phyloP scores from a whole-genome alignment of 495 filamentous ascomycete species.

The Penicillium nucicola region DNA sequence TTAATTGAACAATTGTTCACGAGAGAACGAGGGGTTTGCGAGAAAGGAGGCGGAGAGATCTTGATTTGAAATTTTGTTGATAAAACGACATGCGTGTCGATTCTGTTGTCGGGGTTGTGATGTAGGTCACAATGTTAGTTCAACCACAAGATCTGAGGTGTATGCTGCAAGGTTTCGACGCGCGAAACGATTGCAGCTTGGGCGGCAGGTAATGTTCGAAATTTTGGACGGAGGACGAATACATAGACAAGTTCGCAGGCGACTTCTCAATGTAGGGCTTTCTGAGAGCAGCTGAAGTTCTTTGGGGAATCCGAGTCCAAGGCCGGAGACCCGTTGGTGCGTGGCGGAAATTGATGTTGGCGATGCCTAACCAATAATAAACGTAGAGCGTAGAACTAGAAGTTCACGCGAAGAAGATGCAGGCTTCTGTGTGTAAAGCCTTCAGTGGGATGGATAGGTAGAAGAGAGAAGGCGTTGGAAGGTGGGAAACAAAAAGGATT shows the following conservation, averaged over 20 bases:
- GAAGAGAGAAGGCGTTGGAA: not conserved
- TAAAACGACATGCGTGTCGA: constrained; percentile 54
- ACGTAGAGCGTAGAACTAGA: constrained; percentile 9
- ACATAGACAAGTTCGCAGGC: constrained; percentile 65
- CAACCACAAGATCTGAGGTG: constrained; percentile 85
- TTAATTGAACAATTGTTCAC: constrained; percentile 16
- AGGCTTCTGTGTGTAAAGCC: constrained; percentile 21
- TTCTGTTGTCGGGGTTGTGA: constrained; percentile 41
- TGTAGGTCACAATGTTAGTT: constrained; percentile 37
- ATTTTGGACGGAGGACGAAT: constrained; percentile 73
- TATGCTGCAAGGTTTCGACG: constrained; percentile 83
- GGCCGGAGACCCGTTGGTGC: constrained; percentile 19
- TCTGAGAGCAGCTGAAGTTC: constrained; percentile 40
- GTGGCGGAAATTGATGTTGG: constrained; percentile 23
- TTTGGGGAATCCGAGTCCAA: constrained; percentile 33
- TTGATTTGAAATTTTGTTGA: constrained; percentile 39
- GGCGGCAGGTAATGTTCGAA: constrained; percentile 81
- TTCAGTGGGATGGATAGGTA: constrained; percentile 6
- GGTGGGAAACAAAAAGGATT: constrained; percentile 11
- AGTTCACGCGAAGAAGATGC: constrained; percentile 17
- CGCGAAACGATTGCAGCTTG: constrained; percentile 92
- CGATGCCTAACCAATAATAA: constrained; percentile 14
- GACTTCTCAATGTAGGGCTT: constrained; percentile 31
- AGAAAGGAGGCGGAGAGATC: constrained; percentile 36
- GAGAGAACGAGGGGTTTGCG: constrained; percentile 19